Evolutionary conservation across 2,329 filamentous ascomycete genomes (phyloP).

Genomic region (Waltergamsia citrina): DNA sequence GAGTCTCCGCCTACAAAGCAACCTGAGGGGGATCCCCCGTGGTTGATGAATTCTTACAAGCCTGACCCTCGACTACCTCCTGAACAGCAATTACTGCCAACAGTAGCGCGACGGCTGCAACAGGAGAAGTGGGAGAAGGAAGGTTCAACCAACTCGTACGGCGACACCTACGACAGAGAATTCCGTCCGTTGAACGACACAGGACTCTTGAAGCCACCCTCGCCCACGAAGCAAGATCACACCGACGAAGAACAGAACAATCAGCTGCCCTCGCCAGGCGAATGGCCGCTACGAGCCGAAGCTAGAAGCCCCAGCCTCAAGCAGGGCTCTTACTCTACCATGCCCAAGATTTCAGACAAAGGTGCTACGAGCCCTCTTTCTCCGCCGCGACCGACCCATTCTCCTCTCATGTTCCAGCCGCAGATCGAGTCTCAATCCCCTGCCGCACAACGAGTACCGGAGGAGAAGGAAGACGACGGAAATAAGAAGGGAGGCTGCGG

Average conservation of each 20-base stretch:
- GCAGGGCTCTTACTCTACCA: constrained; percentile 48
- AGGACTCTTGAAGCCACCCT: constrained; percentile 34
- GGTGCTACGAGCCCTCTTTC: constrained; percentile 29
- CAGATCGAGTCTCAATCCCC: constrained; percentile 11
- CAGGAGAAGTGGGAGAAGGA: constrained; percentile 95
- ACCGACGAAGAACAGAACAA: constrained; percentile 17
- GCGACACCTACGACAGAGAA: constrained; percentile 76
- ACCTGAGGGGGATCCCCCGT: constrained; percentile 91
- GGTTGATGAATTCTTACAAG: constrained; percentile 91
- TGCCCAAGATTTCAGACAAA: constrained; percentile 46
- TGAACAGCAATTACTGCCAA: constrained; percentile 91
- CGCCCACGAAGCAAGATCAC: constrained; percentile 7
- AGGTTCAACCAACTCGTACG: constrained; percentile 77
- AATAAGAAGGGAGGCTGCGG: constrained; percentile 34
- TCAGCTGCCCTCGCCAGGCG: constrained; percentile 20
- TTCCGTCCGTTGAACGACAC: constrained; percentile 75
- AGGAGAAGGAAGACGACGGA: constrained; percentile 12
- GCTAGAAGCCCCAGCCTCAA: constrained; percentile 36
- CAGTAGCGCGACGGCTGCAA: constrained; percentile 80
- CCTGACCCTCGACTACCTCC: constrained; percentile 89
- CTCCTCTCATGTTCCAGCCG: constrained; percentile 7
- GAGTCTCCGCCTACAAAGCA: constrained; percentile 46
- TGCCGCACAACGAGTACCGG: constrained; percentile 4
- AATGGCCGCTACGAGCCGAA: constrained; percentile 50
- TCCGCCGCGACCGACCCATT: constrained; percentile 30